phyloP scores from a whole-genome alignment of 2,329 filamentous ascomycete species.

The Torrubiella hemipterigena region DNA sequence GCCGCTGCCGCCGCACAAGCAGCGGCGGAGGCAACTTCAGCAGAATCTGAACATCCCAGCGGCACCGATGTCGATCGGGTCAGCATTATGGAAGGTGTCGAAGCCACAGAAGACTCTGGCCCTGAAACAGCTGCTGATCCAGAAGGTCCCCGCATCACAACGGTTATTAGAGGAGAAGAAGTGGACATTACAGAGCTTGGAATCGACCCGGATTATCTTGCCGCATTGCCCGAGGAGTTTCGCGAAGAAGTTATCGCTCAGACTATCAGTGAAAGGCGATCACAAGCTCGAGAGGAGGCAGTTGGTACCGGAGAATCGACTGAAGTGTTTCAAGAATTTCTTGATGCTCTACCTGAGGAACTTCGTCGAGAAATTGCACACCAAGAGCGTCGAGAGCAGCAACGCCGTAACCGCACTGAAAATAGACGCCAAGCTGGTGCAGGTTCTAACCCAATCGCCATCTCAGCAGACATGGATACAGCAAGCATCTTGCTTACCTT shows the following conservation, averaged over 20 bases:
- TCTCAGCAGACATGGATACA: conserved; percentile 69
- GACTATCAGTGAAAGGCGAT: conserved; percentile 72
- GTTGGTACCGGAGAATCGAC: conserved; percentile 61
- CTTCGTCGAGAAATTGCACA: conserved; percentile 84
- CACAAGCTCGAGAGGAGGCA: conserved; percentile 58
- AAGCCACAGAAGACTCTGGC: conserved; percentile 34
- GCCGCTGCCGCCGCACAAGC: conserved; percentile 45
- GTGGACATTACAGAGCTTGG: conserved; percentile 90
- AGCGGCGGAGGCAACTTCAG: conserved; percentile 43
- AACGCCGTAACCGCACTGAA: conserved; percentile 76
- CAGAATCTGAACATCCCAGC: too few species aligned
- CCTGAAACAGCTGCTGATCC: conserved; percentile 17
- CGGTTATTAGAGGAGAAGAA: conserved; percentile 73
- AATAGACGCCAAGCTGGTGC: conserved; percentile 54
- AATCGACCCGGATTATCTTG: conserved; percentile 88
- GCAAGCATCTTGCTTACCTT: conserved; percentile 88
- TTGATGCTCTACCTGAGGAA: conserved; percentile 83
- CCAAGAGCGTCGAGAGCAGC: conserved; percentile 79
- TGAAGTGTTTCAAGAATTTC: conserved; percentile 84
- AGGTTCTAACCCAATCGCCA: conserved; percentile 37
- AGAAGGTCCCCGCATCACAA: conserved; percentile 51
- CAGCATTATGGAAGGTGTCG: conserved; percentile 67
- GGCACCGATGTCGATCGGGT: conserved; percentile 11
- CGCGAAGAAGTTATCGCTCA: conserved; percentile 92
- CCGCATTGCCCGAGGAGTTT: conserved; percentile 94